These are phyloP conservation scores for Rubroboletus pulcherrimus DNA, from an alignment of 768 basidiomycete species.

Conservation along the genomic window DNA sequence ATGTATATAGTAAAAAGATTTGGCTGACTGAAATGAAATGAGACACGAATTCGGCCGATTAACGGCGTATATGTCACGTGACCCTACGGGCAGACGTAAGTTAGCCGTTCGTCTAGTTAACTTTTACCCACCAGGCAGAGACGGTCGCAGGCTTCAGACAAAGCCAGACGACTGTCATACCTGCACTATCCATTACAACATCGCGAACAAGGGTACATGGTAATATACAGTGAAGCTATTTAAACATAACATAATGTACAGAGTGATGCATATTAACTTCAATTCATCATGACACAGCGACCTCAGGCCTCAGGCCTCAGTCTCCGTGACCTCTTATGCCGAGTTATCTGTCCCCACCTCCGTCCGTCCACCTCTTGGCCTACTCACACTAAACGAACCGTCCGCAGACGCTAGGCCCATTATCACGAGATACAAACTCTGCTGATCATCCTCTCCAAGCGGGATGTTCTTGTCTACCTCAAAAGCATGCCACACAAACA, in stretches of 20 bases:
- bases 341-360: background rate
- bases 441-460: slow-evolving; percentile 32
- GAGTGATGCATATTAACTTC: background rate
- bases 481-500: slow-evolving; percentile 29
- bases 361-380: background rate
- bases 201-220: background rate
- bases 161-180: too few relatives aligned
- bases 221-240: background rate
- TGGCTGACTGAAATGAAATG: too few relatives aligned
- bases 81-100: too few relatives aligned
- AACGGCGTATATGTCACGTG: too few relatives aligned
- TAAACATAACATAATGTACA: background rate
- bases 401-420: slow-evolving; percentile 16
- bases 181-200: background rate
- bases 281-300: background rate
- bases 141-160: too few relatives aligned
- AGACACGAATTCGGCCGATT: too few relatives aligned
- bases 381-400: background rate
- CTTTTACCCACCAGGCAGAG: too few relatives aligned
- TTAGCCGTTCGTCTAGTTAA: too few relatives aligned
- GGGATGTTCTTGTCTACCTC: slow-evolving; percentile 21
- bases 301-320: too few relatives aligned
- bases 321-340: background rate
- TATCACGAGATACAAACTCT: slow-evolving; percentile 32
- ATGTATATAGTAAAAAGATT: too few relatives aligned